Base-by-base conservation (phyloP, 495 filamentous ascomycete species). In the Talaromyces thailandensis region DNA sequence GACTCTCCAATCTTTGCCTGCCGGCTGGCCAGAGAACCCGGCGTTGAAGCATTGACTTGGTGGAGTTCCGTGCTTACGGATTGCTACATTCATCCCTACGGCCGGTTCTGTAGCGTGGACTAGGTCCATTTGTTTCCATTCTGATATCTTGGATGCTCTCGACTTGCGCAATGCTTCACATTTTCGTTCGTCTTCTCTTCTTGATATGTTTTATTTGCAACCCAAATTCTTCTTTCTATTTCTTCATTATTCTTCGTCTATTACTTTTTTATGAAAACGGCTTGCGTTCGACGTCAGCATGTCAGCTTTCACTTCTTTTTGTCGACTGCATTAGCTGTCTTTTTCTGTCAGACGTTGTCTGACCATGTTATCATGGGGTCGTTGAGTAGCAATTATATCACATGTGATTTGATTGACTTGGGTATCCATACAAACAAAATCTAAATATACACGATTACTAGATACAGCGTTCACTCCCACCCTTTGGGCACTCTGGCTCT, bases 401-500 rank as follows among this genome's bases (percentile, higher is more conserved):
- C 6, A 21, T 48, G 21, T 48, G 18, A 48, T 40, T 40, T 14
- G 11, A 40, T 16, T 40, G 32, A 40, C 35, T 29, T 40, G 26
- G 29, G 56, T 58, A 58, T 58, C 28, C 40, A 58, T 32, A 35
- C 6, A 16, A 40, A 58, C 56, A 58, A 37, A 6, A 37, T 37
- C 6, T 48, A 48, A 48, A 48, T 48, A 58, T 58, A 31, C 29
- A 29, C 35, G 35, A 40, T 16, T 40, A 4, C 14, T 35, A 40
- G n/a, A 24, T 14, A 14, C 31, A 55, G 4, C 4, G 1, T 3
- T 43, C 31, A 31, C 60, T 71, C 60, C 72, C 73, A 78, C 4
- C 74, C 72, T 53, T 23, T 68, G 6, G 77, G 77, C 58, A 61
- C 62, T 24, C 75, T 71, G 7, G 75, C 70, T 63, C 32, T 70